Evolutionary conservation across 768 basidiomycete species (phyloP).

Genomic region (Hortiboletus flavorubellus): DNA sequence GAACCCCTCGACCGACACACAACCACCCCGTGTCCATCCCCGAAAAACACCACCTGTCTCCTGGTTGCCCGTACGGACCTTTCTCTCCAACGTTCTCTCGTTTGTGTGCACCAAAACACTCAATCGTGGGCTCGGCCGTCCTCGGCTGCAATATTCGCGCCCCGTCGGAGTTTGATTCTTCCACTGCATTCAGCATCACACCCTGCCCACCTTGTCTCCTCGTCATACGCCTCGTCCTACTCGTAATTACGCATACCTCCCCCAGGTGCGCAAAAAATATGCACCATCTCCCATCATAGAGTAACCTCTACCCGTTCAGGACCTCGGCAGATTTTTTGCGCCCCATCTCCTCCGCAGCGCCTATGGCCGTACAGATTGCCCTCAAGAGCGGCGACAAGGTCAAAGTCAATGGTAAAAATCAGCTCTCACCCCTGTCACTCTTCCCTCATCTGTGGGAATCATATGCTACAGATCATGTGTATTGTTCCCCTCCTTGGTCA

Average conservation of each 20-base stretch:
- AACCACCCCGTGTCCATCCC: neutral
- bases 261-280: slow-evolving; percentile 26
- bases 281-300: neutral
- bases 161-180: slow-evolving; percentile 35
- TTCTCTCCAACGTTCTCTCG: neutral
- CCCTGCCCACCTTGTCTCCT: slow-evolving; percentile 36
- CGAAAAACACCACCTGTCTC: neutral
- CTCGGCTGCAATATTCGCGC: slow-evolving; percentile 31
- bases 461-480: slow-evolving; percentile 84
- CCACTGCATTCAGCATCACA: slow-evolving; percentile 30
- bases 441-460: slow-evolving; percentile 14
- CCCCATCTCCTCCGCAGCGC: slow-evolving; percentile 14
- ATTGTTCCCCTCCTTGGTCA: slow-evolving; percentile 91
- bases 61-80: neutral
- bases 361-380: slow-evolving; percentile 39
- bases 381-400: slow-evolving; percentile 84
- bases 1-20: neutral
- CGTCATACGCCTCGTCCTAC: slow-evolving; percentile 26
- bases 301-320: slow-evolving; percentile 4
- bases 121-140: neutral
- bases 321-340: slow-evolving; percentile 27
- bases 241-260: slow-evolving; percentile 17
- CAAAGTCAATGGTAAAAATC: slow-evolving; percentile 76
- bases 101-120: neutral
- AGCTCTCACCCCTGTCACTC: slow-evolving; percentile 11